These are phyloP conservation scores for Ambrosia artemisiifolia DNA, from an alignment of 129 eudicot species.

Conservation along the genomic window DNA sequence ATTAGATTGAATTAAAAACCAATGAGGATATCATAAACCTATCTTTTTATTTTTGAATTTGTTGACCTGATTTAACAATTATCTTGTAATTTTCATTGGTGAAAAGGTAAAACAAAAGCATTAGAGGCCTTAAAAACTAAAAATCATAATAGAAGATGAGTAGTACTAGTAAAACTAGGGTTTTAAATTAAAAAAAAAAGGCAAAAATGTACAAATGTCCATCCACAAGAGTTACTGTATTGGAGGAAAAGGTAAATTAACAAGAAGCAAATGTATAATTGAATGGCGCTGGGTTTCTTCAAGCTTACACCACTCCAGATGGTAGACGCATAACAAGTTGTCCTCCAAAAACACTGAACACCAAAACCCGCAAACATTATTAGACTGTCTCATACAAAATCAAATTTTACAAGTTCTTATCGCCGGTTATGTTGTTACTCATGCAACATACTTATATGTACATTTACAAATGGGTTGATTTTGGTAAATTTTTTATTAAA, in stretches of 20 bases:
- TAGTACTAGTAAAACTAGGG: too few species aligned
- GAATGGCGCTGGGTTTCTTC: neutral
- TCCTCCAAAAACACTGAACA: conserved; percentile 70
- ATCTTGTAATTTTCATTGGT: too few species aligned
- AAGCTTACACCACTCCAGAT: conserved; percentile 61
- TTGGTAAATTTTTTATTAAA: neutral
- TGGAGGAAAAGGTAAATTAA: neutral
- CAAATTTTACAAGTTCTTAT: neutral
- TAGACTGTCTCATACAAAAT: neutral
- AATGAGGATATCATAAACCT: too few species aligned
- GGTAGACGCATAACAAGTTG: conserved; percentile 77
- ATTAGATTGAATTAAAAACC: too few species aligned
- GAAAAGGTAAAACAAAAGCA: too few species aligned
- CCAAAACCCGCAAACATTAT: neutral
- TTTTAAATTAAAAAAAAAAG: too few species aligned
- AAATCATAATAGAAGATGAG: too few species aligned
- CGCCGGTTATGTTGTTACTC: too few species aligned
- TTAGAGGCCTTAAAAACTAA: too few species aligned
- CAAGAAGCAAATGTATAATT: neutral
- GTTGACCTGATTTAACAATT: too few species aligned
- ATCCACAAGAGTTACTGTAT: neutral
- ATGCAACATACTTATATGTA: too few species aligned
- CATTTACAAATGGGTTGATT: neutral
- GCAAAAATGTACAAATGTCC: neutral
- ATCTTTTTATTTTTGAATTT: too few species aligned